Conservation (phyloP, 2,329 filamentous ascomycete genomes). For the Stylonectria norvegica region DNA sequence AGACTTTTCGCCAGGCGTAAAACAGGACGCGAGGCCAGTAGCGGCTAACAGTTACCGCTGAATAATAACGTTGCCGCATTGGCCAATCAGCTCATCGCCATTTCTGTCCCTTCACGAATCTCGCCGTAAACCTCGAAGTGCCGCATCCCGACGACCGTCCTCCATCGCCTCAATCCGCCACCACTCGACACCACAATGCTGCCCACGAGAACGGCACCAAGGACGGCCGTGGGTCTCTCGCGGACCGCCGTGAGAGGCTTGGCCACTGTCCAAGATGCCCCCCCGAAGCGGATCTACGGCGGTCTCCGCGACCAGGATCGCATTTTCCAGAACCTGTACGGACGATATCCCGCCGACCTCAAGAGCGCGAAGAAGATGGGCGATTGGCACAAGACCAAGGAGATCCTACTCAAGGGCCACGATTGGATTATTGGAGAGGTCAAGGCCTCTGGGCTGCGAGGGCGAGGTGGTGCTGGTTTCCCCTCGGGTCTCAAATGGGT, state of each 20-base stretch:
- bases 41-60: constrained; percentile 30
- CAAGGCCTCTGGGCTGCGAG: constrained; percentile 92
- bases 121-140: constrained; percentile 35
- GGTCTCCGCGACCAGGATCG: constrained; percentile 94
- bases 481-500: constrained; percentile 99
- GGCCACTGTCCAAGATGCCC: constrained; percentile 74
- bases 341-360: constrained; percentile 84
- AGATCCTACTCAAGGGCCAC: constrained; percentile 94
- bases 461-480: constrained; percentile 95
- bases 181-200: constrained; percentile 39
- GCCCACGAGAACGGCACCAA: constrained; percentile 42
- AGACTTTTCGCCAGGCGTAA: constrained; percentile 4
- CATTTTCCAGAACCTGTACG: constrained; percentile 98
- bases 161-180: constrained; percentile 27
- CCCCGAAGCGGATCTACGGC: constrained; percentile 71
- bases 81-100: constrained; percentile 40
- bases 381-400: constrained; percentile 99
- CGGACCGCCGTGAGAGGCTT: constrained; percentile 61
- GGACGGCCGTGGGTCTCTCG: constrained; percentile 39
- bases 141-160: constrained; percentile 32
- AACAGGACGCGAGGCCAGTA: constrained; percentile 12
- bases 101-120: constrained; percentile 36
- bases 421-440: constrained; percentile 98
- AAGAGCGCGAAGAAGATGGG: constrained; percentile 97
- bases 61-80: constrained; percentile 32